Conservation (phyloP, 2,329 filamentous ascomycete species). For the Fusarium subtropicale region DNA sequence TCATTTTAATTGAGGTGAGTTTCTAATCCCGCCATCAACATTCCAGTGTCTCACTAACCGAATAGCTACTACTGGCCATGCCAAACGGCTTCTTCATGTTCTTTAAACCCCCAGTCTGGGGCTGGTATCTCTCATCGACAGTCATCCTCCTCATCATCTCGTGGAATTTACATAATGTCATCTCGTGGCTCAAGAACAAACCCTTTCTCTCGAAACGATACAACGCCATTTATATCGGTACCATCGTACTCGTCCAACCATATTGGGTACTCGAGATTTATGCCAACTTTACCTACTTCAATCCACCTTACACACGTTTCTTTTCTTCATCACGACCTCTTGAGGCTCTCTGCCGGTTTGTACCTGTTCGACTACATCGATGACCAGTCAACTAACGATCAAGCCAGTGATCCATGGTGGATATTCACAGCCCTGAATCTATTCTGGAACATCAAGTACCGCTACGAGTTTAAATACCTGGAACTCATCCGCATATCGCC, state of each 20-base stretch:
- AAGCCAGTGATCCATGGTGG: constrained; percentile 72
- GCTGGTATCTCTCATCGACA: constrained; percentile 72
- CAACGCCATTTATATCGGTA: constrained; percentile 68
- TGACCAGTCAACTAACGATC: not conserved
- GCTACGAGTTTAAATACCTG: constrained; percentile 68
- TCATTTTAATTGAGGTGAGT: constrained; percentile 61
- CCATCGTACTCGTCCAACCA: constrained; percentile 67
- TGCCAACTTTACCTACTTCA: constrained; percentile 74
- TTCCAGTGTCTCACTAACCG: not conserved
- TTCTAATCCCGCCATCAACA: not conserved
- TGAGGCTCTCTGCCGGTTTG: constrained; percentile 69
- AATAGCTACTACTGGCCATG: constrained; percentile 65
- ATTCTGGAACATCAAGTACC: constrained; percentile 71
- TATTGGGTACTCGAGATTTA: constrained; percentile 75
- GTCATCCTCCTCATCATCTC: constrained; percentile 71
- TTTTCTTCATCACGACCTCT: constrained; percentile 68
- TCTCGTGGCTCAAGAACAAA: constrained; percentile 74
- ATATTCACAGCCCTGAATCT: constrained; percentile 70
- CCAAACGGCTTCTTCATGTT: constrained; percentile 71
- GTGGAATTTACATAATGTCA: constrained; percentile 73
- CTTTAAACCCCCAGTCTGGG: constrained; percentile 62
- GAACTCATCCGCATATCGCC: constrained; percentile 71
- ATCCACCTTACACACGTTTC: constrained; percentile 61
- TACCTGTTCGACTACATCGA: fast-evolving
- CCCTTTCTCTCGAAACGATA: constrained; percentile 66